Evolutionary conservation across 208 protist species (phyloP), one percentile per base, ranked within the genome.

Genomic region (Wallacemonas collosoma): DNA sequence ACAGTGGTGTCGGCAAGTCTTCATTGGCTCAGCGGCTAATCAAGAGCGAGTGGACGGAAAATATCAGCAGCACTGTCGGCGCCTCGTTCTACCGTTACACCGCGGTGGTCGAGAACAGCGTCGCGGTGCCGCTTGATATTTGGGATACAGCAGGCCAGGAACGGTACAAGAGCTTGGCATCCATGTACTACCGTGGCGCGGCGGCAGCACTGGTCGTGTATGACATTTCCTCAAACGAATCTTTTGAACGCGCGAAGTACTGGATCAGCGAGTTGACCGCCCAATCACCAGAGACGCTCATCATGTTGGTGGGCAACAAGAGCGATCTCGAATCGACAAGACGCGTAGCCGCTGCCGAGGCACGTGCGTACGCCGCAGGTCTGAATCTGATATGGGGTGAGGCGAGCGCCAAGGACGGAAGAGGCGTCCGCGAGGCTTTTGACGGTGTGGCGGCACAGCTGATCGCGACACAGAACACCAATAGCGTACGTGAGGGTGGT

Each of bases 221-320:
- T 79, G 98, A 99, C 65, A 94, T 99, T 56, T 98, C 96, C 38
- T 93, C 97, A 64, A 72, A 86, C 63, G 93, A 98, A 51, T 97
- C 91, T 44, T 99, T 96, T 80, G 87, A 93, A 57, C 97, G 93
- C 57, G 98, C 98, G 43, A 94, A 98, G 75, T 93, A 95, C 71
- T 99, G 98, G 98, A 95, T 99, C 40, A 96, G 93, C 26, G 97
- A 99, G 85, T 87, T 99, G 58, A 75, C 93, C 3, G 83, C 88
- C 7, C 91, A 95, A 68, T 90, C 85, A 4, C 89, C 90, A 36
- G 95, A 98, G 68, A 98, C 98, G 17, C 69, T 91, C 26, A 84
- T 99, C 41, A 84, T 82, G 68, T 91, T 99, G 38, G 90, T 95
- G 2, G 98, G 98, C 38, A 99, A 99, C 81, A 99, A 99, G 76